Conservation (phyloP, 208 protist species). For the Wallacemonas sp. region DNA sequence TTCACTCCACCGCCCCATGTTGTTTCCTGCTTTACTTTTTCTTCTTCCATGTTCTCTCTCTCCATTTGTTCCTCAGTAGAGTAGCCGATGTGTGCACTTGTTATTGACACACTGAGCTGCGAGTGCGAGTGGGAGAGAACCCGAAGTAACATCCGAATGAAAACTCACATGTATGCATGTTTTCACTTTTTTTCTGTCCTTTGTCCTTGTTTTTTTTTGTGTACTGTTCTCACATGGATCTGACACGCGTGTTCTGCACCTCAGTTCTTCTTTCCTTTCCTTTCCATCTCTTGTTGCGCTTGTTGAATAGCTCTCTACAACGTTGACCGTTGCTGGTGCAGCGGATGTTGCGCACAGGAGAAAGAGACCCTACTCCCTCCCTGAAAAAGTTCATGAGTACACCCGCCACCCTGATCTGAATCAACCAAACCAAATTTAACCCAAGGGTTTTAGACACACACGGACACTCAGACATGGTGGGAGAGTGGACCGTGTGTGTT, state of each 20-base stretch:
- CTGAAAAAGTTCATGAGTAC: no score
- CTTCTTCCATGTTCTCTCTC: conserved; percentile 2
- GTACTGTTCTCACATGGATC: conserved; percentile 7
- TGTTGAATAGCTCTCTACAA: not conserved
- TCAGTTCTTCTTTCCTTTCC: conserved; percentile 18
- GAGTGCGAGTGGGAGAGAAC: no score
- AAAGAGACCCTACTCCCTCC: no score
- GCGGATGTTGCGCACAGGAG: not conserved
- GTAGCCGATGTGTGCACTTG: no score
- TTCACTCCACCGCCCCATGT: not conserved
- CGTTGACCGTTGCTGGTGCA: conserved; percentile 1
- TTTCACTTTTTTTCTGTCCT: conserved; percentile 18
- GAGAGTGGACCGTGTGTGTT: no score
- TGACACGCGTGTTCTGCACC: conserved; percentile 1
- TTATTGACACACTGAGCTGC: no score
- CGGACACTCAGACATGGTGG: not conserved
- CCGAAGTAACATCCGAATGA: no score
- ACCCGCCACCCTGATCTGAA: no score
- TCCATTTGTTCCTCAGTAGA: not conserved
- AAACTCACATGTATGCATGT: not conserved
- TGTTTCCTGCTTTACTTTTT: conserved; percentile 14
- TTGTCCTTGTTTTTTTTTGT: not conserved
- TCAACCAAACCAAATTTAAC: not conserved
- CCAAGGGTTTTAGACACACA: conserved; percentile 17
- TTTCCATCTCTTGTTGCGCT: conserved; percentile 13